These are phyloP conservation scores for Isoetes engelmannii DNA, from an alignment of 83 land plant species.

Conservation along the genomic window DNA sequence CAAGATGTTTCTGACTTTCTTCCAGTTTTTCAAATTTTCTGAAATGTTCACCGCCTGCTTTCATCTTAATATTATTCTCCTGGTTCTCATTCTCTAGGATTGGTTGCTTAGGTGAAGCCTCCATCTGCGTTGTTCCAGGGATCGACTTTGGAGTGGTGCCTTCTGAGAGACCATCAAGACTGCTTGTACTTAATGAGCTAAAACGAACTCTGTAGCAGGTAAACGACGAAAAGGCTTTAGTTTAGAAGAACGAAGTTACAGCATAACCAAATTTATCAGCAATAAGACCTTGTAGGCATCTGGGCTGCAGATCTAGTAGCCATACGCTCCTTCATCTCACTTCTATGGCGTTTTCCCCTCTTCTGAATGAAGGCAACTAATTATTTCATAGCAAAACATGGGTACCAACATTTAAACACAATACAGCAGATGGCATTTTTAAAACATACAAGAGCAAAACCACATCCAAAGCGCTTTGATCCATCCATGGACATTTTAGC, in stretches of 20 bases:
- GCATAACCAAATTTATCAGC: background rate
- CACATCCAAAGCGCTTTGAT: background rate
- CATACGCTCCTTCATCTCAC: constrained; percentile 40
- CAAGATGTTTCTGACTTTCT: no score
- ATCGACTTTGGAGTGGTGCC: background rate
- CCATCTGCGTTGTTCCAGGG: no score
- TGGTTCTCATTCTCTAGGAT: no score
- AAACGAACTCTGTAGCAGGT: constrained; percentile 15
- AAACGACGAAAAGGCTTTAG: background rate
- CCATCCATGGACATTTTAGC: background rate
- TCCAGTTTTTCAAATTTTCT: no score
- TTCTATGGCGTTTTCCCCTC: constrained; percentile 57
- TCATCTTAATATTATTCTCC: no score
- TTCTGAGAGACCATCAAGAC: constrained; percentile 15
- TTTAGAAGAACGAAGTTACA: background rate
- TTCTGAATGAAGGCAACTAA: constrained; percentile 40
- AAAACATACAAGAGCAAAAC: background rate
- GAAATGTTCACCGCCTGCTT: no score
- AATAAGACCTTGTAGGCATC: constrained; percentile 39
- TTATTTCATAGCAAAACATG: no score
- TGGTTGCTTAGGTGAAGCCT: no score
- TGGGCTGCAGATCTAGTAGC: constrained; percentile 36
- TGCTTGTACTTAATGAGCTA: constrained; percentile 12
- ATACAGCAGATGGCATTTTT: background rate
- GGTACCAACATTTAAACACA: background rate